phyloP scores from a whole-genome alignment of 305 asterid species.

The Stenogyne calaminthoides region DNA sequence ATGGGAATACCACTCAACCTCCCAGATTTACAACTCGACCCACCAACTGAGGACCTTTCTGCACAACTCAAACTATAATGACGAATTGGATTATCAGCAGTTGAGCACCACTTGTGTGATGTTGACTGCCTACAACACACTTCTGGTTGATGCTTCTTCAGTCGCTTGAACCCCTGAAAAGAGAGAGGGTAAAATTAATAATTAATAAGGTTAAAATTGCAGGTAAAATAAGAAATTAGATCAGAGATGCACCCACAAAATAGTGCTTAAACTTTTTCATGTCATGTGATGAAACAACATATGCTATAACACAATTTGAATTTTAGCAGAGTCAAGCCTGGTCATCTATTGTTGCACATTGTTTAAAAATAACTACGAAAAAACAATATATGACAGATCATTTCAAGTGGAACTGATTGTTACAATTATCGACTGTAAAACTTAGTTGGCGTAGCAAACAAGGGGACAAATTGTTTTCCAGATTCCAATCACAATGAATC shows the following conservation, averaged over 20 bases:
- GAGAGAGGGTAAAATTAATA: neutral
- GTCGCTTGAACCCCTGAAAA: conserved; percentile 69
- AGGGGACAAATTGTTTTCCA: neutral
- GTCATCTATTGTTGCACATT: neutral
- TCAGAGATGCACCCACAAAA: conserved; percentile 12
- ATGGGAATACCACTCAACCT: conserved; percentile 48
- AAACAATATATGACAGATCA: neutral
- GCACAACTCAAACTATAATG: conserved; percentile 26
- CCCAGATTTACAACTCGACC: conserved; percentile 36
- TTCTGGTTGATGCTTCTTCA: conserved; percentile 64
- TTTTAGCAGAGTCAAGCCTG: neutral
- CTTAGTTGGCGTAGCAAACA: neutral
- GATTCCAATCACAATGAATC: neutral
- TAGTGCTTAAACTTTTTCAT: neutral
- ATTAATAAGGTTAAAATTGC: neutral
- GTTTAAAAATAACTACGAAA: neutral
- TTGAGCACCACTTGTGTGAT: conserved; percentile 39
- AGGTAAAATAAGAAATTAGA: neutral
- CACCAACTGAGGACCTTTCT: conserved; percentile 32
- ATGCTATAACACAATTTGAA: neutral
- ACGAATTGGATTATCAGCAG: conserved; percentile 32
- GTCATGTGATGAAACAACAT: neutral
- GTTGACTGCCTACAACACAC: conserved; percentile 37
- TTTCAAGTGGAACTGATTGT: neutral
- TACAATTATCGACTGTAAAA: neutral